A percentile compares a stretch with the other conserved stretches of the same genome.
These are phyloP conservation scores for Alternaria burnsii DNA, from an alignment of 2,329 filamentous ascomycete species.

Conservation along the genomic window DNA sequence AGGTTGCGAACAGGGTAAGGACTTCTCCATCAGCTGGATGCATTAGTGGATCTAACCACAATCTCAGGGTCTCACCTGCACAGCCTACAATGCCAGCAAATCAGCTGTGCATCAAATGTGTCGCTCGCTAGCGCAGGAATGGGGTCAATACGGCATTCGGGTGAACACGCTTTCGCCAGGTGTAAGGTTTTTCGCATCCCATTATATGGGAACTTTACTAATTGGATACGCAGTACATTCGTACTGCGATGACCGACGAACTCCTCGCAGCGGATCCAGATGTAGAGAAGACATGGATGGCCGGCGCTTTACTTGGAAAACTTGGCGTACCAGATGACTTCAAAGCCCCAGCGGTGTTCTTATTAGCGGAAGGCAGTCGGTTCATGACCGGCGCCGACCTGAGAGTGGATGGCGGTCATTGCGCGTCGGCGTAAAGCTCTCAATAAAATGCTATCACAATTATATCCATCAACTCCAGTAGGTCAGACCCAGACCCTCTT, in stretches of 20 bases:
- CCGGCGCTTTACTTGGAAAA: constrained; percentile 62
- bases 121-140: constrained; percentile 24
- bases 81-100: constrained; percentile 25
- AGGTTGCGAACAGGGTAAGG: constrained; percentile 23
- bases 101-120: constrained; percentile 26
- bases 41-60: neutral
- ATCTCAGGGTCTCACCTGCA: constrained; percentile 20
- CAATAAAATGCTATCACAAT: neutral
- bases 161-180: constrained; percentile 47
- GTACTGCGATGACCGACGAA: constrained; percentile 49
- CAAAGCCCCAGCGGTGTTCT: constrained; percentile 72
- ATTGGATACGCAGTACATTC: constrained; percentile 32
- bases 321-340: constrained; percentile 66
- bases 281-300: constrained; percentile 64
- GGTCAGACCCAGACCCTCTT: neutral
- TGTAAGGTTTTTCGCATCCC: neutral
- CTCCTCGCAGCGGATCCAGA: constrained; percentile 55
- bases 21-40: no score
- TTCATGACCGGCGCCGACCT: constrained; percentile 77
- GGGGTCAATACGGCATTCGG: constrained; percentile 37
- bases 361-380: constrained; percentile 71
- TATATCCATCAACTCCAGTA: neutral
- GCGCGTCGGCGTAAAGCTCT: constrained; percentile 46
- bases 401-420: constrained; percentile 76
- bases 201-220: neutral